These are phyloP conservation scores for Pelargonium nanum DNA, from an alignment of 345 rosid genomes.

Conservation along the genomic window DNA sequence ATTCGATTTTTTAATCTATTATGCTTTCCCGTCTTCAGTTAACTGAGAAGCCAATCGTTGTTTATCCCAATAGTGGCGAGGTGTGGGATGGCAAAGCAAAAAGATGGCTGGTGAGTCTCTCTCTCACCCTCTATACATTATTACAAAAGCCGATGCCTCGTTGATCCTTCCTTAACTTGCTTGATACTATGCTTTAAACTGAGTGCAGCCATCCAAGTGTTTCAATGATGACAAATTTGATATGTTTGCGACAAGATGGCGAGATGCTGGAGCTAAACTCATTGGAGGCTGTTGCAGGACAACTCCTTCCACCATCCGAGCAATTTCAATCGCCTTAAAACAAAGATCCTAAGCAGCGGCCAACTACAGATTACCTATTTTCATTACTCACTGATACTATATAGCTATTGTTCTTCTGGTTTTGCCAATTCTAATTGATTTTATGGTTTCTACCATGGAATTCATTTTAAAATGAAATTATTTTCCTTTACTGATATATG, in stretches of 20 bases:
- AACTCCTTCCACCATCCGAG: slow-evolving; percentile 58
- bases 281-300: slow-evolving; percentile 89
- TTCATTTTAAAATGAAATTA: too few relatives aligned
- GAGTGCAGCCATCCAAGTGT: slow-evolving; percentile 64
- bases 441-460: background rate
- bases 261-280: slow-evolving; percentile 64
- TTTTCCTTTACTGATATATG: too few relatives aligned
- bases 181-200: background rate
- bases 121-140: background rate
- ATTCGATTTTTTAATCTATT: background rate
- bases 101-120: slow-evolving; percentile 69
- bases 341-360: slow-evolving; percentile 7
- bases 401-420: background rate
- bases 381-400: too few relatives aligned
- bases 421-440: background rate
- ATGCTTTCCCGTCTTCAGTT: slow-evolving; percentile 28
- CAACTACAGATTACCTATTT: background rate
- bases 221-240: slow-evolving; percentile 60
- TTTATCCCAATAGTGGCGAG: slow-evolving; percentile 91
- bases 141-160: background rate
- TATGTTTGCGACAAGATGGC: slow-evolving; percentile 57
- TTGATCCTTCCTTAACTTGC: background rate
- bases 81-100: slow-evolving; percentile 83
- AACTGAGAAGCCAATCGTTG: slow-evolving; percentile 54
- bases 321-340: slow-evolving; percentile 53